A percentile compares a stretch with the other conserved stretches of the same genome.
These are phyloP conservation scores for Neofusicoccum cordaticola DNA, from an alignment of 2,329 filamentous ascomycete genomes.

Conservation along the genomic window DNA sequence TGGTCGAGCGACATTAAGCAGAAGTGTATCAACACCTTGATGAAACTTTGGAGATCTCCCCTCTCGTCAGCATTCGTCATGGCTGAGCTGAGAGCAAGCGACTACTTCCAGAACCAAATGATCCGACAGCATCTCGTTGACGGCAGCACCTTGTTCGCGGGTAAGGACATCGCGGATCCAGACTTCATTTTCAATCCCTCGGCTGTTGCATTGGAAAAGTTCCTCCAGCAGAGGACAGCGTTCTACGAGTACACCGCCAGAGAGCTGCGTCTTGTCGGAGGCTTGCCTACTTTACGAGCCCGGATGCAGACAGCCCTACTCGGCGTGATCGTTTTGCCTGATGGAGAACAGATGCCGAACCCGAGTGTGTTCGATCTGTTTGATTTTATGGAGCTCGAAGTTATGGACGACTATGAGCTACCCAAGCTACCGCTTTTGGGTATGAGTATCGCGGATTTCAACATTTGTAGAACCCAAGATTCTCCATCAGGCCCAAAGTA, in stretches of 20 bases:
- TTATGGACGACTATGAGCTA: conserved; percentile 46
- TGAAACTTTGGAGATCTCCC: conserved; percentile 78
- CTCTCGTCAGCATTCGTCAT: conserved; percentile 74
- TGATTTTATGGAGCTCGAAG: conserved; percentile 75
- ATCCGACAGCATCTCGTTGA: conserved; percentile 69
- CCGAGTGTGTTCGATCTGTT: conserved; percentile 87
- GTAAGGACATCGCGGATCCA: conserved; percentile 56
- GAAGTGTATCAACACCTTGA: conserved; percentile 59
- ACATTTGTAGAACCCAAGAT: conserved; percentile 48
- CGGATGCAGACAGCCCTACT: conserved; percentile 63
- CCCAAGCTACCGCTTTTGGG: conserved; percentile 60
- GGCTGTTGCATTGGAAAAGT: conserved; percentile 69
- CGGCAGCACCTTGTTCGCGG: conserved; percentile 71
- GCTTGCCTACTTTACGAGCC: conserved; percentile 55
- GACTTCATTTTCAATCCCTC: conserved; percentile 69
- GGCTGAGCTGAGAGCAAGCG: conserved; percentile 73
- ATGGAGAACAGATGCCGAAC: conserved; percentile 64
- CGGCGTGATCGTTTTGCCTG: conserved; percentile 67
- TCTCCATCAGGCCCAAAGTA: conserved; percentile 50
- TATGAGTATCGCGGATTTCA: conserved; percentile 65
- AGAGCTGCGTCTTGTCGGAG: conserved; percentile 74
- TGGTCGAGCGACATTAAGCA: conserved; percentile 45
- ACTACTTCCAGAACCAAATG: conserved; percentile 76
- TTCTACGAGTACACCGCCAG: conserved; percentile 81
- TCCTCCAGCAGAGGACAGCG: conserved; percentile 72